Conservation (phyloP, 2,329 filamentous ascomycete genomes). For the Pyrenochaeta sp. region DNA sequence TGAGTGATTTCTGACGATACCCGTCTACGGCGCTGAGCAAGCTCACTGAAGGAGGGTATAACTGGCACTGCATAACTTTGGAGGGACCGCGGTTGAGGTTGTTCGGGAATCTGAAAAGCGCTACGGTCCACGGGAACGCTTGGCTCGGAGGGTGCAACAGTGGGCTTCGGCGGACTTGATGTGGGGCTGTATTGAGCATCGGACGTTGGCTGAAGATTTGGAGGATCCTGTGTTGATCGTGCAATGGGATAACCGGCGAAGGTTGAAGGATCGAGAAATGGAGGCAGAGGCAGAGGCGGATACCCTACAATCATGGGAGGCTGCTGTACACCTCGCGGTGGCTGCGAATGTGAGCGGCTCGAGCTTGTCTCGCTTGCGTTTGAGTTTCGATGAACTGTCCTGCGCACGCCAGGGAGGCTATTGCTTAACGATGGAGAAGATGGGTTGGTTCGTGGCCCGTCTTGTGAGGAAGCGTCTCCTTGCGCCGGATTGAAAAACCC, state of each 20-base stretch:
- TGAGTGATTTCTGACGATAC: constrained; percentile 53
- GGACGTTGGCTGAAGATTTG: constrained; percentile 21
- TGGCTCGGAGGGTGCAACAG: constrained; percentile 29
- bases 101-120: constrained; percentile 58
- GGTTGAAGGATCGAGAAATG: constrained; percentile 38
- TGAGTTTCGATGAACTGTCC: constrained; percentile 52
- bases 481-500: constrained; percentile 51
- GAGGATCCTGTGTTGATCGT: constrained; percentile 41
- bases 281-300: constrained; percentile 43
- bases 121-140: constrained; percentile 59
- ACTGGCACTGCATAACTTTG: constrained; percentile 45
- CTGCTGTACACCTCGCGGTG: constrained; percentile 53
- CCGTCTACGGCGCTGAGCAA: constrained; percentile 50
- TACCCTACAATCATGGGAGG: constrained; percentile 51
- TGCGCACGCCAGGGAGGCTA: constrained; percentile 52
- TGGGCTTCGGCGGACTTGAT: constrained; percentile 26
- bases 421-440: constrained; percentile 57
- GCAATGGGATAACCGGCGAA: constrained; percentile 45
- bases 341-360: constrained; percentile 59
- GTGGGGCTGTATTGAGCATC: constrained; percentile 32
- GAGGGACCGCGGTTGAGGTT: constrained; percentile 49
- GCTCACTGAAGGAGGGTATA: constrained; percentile 50
- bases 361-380: constrained; percentile 54
- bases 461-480: constrained; percentile 47
- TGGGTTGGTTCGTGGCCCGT: constrained; percentile 57